Conservation (phyloP, 2,329 filamentous ascomycete genomes). For the Sporothrix schenckii region DNA sequence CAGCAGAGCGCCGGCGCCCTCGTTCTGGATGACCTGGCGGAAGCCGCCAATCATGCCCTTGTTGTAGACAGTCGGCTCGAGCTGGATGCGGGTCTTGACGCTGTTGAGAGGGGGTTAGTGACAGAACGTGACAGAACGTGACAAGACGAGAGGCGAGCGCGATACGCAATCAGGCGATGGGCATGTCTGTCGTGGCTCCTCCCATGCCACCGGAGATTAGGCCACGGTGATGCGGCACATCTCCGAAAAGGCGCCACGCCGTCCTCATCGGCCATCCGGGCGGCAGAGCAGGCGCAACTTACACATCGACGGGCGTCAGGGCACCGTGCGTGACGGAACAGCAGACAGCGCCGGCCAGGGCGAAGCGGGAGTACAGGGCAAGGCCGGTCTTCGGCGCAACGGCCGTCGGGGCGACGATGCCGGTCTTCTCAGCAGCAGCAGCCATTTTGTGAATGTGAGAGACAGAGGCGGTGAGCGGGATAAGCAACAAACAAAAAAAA, state of each 20-base stretch:
- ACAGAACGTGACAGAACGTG: conserved; percentile 20
- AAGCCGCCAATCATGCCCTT: conserved; percentile 76
- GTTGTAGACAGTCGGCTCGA: conserved; percentile 81
- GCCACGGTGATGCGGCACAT: neutral
- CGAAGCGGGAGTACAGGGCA: conserved; percentile 90
- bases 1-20: conserved; percentile 76
- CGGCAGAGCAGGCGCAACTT: conserved; percentile 54
- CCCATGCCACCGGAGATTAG: neutral
- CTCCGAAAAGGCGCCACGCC: neutral
- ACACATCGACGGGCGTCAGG: conserved; percentile 99
- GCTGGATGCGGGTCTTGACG: conserved; percentile 86
- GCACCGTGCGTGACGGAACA: conserved; percentile 97
- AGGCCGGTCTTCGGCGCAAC: conserved; percentile 53
- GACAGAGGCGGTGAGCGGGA: conserved; percentile 34
- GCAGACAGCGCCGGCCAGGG: conserved; percentile 96
- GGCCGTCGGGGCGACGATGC: conserved; percentile 47
- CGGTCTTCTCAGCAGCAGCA: conserved; percentile 51
- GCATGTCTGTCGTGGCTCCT: neutral
- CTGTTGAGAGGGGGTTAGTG: conserved; percentile 48
- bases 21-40: conserved; percentile 72
- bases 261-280: neutral
- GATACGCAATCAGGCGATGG: neutral
- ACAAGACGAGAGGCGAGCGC: neutral
- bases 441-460: conserved; percentile 49
- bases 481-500: conserved; percentile 38